Evolutionary conservation across 352 stramenopile species (phyloP).

Genomic region (Globisporangium cylindrosporum): DNA sequence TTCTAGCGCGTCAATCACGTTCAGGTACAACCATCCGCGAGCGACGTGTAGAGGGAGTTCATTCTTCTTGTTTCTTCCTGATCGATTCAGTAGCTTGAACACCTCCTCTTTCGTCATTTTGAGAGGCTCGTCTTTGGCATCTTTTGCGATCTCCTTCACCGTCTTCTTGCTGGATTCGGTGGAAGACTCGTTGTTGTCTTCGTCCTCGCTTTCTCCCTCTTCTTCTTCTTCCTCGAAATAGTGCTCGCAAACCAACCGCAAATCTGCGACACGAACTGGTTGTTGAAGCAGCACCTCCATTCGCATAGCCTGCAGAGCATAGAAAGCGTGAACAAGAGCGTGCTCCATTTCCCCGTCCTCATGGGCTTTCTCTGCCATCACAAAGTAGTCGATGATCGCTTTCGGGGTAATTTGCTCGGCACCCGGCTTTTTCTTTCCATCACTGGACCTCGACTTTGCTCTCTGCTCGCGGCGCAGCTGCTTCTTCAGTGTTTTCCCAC

Average conservation of each 20-base stretch:
- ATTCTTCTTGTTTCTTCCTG: background rate
- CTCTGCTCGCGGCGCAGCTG: constrained; percentile 14
- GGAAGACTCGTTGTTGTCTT: constrained; percentile 7
- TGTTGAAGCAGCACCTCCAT: constrained; percentile 44
- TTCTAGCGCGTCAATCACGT: constrained; percentile 71
- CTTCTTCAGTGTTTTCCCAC: constrained; percentile 74
- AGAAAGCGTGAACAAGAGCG: constrained; percentile 76
- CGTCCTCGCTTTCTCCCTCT: constrained; percentile 23
- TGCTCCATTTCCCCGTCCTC: constrained; percentile 65
- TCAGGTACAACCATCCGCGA: constrained; percentile 47
- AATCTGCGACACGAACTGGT: constrained; percentile 20
- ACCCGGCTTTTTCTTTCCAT: background rate
- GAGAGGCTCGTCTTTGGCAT: constrained; percentile 5
- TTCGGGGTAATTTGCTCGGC: background rate
- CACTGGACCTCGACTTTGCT: background rate
- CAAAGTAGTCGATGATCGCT: constrained; percentile 52
- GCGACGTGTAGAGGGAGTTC: constrained; percentile 20
- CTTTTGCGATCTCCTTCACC: constrained; percentile 10
- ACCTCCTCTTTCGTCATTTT: constrained; percentile 48
- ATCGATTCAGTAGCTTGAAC: constrained; percentile 27
- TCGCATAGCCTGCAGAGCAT: constrained; percentile 63
- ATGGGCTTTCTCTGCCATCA: constrained; percentile 49
- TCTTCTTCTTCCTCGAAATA: constrained; percentile 56
- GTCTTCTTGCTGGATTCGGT: constrained; percentile 3
- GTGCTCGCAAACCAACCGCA: constrained; percentile 45